phyloP scores from a whole-genome alignment of 2,329 filamentous ascomycete species.

The Pseudogymnoascus sp. region DNA sequence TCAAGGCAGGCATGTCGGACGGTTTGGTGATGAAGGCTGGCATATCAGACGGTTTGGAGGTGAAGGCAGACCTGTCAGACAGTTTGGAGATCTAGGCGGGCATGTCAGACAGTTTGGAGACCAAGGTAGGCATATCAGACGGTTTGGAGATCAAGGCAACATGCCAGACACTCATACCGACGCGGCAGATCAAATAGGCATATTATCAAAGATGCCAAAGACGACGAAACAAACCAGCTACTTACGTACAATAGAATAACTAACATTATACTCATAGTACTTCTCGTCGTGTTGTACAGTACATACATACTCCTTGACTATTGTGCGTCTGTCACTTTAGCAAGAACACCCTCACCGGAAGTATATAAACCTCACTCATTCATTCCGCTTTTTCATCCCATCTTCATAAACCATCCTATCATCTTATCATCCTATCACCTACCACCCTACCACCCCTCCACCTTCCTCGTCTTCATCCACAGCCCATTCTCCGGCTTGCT shows the following conservation, averaged over 20 bases:
- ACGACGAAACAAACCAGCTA: neutral
- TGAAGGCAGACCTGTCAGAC: neutral
- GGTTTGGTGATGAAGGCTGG: neutral
- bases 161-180: neutral
- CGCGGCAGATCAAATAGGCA: neutral
- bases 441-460: conserved; percentile 55
- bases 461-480: conserved; percentile 55
- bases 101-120: neutral
- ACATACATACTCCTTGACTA: neutral
- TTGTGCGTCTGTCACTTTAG: neutral
- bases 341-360: neutral
- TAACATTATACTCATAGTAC: neutral
- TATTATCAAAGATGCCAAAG: neutral
- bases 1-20: neutral
- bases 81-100: too few species aligned
- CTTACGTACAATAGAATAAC: neutral
- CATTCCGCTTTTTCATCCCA: neutral
- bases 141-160: neutral
- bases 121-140: neutral
- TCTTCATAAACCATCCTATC: neutral
- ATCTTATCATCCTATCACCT: neutral
- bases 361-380: neutral
- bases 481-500: conserved; percentile 66
- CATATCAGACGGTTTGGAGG: neutral
- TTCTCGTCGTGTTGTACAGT: neutral